Evolutionary conservation across 2,329 filamentous ascomycete species (phyloP), one percentile per base, ranked within the genome.

Genomic region (Xylaria sp.): DNA sequence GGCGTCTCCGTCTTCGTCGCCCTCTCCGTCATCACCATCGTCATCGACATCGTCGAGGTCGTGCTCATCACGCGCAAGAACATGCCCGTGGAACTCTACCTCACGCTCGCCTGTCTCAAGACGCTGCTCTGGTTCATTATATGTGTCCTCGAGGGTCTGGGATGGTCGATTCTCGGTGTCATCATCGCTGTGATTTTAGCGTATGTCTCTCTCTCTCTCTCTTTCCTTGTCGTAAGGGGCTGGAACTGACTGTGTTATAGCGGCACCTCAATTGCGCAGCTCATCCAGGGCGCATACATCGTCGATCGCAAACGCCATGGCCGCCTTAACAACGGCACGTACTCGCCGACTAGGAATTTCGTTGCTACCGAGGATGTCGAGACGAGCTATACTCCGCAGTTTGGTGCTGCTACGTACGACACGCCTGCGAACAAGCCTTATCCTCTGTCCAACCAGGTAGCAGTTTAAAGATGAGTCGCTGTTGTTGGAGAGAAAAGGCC

Each of bases 41-140:
- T 67, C 59, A 30, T 69, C 47, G 61, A 69, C 56, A 62, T 70
- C 30, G 30, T 62, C 54, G 68, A 70, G 61, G 69, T 70, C 52
- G 42, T 68, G 54, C 55, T 69, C 23, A 67, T 69, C 39, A 42
- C 61, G 18, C 55, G 52, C n/a, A 63, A 61, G 51, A 30, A 30
- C 23, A 54, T 70, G 67, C 63, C 65, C 3, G 66, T 66, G 23
- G 61, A 46, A 10, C 54, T 70, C 34, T 69, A 67, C 52, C 66
- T 70, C 2, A 5, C 63, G 18, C 66, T 58, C 53, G 65, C 66
- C 7, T 65, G 66, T 55, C 47, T 67, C 46, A 70, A 70, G 59
- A 63, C 63, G 23, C 3, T 54, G 10, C 58, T 69, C 53, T 69
- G 67, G 67, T 54, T 54, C 13, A 50, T 66, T 55, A 47, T 68